Evolutionary conservation across 768 basidiomycete genomes (phyloP).

Genomic region (Coprinopsis marcescibilis): DNA sequence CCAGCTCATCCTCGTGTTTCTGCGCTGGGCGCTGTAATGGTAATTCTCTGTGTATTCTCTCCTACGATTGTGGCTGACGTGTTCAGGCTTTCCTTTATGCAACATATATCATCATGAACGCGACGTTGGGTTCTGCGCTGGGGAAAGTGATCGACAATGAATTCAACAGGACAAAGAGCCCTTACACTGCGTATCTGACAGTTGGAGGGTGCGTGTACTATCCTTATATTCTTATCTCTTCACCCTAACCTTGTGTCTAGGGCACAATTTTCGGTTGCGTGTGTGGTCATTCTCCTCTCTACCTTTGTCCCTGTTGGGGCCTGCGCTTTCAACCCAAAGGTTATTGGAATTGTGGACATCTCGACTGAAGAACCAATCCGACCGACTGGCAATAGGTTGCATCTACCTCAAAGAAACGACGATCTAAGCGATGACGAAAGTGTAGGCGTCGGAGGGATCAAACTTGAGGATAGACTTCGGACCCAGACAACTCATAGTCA

Average conservation of each 20-base stretch:
- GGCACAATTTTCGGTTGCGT: constrained; percentile 25
- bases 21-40: constrained; percentile 26
- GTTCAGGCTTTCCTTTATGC: constrained; percentile 27
- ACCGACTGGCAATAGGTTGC: too few relatives aligned
- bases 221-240: not conserved
- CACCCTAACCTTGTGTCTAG: constrained; percentile 7
- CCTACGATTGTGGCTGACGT: not conserved
- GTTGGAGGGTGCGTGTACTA: constrained; percentile 23
- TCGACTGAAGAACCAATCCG: not conserved
- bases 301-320: constrained; percentile 26
- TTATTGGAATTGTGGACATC: constrained; percentile 14
- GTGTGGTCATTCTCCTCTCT: constrained; percentile 21
- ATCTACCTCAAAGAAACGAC: too few relatives aligned
- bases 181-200: constrained; percentile 15
- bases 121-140: constrained; percentile 16
- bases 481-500: too few relatives aligned
- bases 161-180: constrained; percentile 16
- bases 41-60: not conserved
- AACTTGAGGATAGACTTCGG: too few relatives aligned
- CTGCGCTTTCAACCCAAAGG: constrained; percentile 27
- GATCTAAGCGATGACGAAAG: too few relatives aligned
- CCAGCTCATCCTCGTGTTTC: constrained; percentile 22
- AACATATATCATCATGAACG: constrained; percentile 26
- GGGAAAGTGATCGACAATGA: constrained; percentile 27
- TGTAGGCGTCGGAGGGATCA: too few relatives aligned